These are phyloP conservation scores for Stylosanthes scabra DNA, from an alignment of 331 rosid genomes.

Conservation along the genomic window DNA sequence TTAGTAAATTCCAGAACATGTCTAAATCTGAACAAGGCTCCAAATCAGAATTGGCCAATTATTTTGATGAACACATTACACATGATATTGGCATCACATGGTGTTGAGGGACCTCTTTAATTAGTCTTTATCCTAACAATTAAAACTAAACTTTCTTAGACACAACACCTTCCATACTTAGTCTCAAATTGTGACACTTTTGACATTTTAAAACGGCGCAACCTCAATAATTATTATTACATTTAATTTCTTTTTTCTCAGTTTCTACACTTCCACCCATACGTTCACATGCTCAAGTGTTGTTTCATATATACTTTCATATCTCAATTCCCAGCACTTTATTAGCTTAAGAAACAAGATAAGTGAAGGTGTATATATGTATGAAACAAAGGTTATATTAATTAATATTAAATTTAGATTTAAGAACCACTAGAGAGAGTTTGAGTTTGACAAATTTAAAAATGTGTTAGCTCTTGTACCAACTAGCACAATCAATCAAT, in stretches of 20 bases:
- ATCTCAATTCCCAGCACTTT: neutral
- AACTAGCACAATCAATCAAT: conserved; percentile 33
- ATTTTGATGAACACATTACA: conserved; percentile 36
- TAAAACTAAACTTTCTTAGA: conserved; percentile 28
- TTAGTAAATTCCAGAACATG: conserved; percentile 24
- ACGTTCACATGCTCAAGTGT: neutral
- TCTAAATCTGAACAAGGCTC: conserved; percentile 37
- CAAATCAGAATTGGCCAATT: conserved; percentile 24
- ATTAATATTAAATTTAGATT: neutral
- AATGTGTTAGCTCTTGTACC: conserved; percentile 11
- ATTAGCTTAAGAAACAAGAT: conserved; percentile 29
- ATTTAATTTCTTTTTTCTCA: neutral
- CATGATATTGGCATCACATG: conserved; percentile 48
- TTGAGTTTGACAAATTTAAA: conserved; percentile 32
- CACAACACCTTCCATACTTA: conserved; percentile 5
- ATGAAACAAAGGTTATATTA: neutral
- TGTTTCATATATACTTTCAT: neutral
- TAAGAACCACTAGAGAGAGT: conserved; percentile 16
- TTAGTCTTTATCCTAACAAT: neutral
- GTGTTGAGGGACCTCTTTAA: conserved; percentile 24
- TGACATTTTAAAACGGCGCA: conserved; percentile 25
- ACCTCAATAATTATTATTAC: conserved; percentile 30
- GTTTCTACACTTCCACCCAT: conserved; percentile 18
- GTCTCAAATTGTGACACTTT: conserved; percentile 11
- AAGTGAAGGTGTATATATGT: neutral